Base-by-base conservation (phyloP, 768 basidiomycete species). In the Strobilomyces echinocephalus region DNA sequence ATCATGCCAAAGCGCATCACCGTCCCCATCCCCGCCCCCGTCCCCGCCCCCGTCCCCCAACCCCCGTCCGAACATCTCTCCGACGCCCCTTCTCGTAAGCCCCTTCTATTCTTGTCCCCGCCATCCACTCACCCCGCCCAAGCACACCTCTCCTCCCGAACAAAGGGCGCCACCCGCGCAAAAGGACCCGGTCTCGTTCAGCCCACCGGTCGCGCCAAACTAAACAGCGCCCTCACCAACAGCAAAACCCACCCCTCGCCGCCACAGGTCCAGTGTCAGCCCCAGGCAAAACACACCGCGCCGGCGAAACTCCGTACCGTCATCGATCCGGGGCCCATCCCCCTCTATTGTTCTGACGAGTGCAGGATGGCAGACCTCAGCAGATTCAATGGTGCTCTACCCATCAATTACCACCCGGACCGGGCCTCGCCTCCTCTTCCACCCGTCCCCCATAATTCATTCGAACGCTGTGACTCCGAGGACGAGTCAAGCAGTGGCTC, bases 271-370 rank as follows among this genome's bases (percentile, higher is more conserved):
- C 72, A 58, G 31, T 53, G 46, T 18, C 58, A 56, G 20, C 50
- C 66, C 4, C 56, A 64, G 40, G 11, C 63, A 18, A 65, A 63
- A 33, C 63, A 69, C 11, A 49, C 73, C 18, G 40, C 66, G n/a
- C 73, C 73, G 2, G 54, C 74, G 41, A 80, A 81, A 64, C 75
- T 79, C 40, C 82, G 82, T 43, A 82, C 82, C 11, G 75, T 89
- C 71, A 90, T 91, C 72, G 87, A 89, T 72, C 87, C 87, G 67
- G 76, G 76, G 1, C 88, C 87, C n/a, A 82, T 80, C 1, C 88
- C 88, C 18, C 78, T 91, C 54, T 91, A 92, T 72, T 92, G 89
- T 71, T 91, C 88, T 1, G 86, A 88, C 57, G 79, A 85, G 62
- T 92, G 89, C 65, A 76, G 80, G 55, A 67, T 83, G 39, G 71